phyloP scores from a whole-genome alignment of 192 early-diverging fungal species.

The Podila horticola region DNA sequence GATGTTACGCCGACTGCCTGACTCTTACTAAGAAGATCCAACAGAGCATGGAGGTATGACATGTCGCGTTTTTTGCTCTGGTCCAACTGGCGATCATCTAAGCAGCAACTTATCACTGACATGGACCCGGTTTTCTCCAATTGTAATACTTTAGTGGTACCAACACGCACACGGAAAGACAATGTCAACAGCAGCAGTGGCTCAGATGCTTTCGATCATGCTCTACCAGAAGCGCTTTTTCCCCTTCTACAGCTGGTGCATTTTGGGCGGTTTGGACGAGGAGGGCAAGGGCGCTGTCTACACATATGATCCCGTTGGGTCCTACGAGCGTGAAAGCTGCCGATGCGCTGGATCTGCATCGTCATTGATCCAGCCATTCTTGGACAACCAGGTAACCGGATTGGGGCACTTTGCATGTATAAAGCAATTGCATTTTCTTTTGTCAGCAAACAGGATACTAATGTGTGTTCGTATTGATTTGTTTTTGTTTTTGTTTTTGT shows the following conservation, averaged over 20 bases:
- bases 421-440: conserved; percentile 1
- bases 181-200: conserved; percentile 88
- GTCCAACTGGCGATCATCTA: not conserved
- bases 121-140: not conserved
- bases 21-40: conserved; percentile 84
- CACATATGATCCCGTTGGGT: conserved; percentile 94
- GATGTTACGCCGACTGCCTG: conserved; percentile 90
- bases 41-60: conserved; percentile 85
- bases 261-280: conserved; percentile 90
- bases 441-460: not conserved
- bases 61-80: not conserved
- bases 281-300: conserved; percentile 93
- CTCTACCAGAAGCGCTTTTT: conserved; percentile 96
- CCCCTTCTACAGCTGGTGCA: conserved; percentile 93
- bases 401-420: not conserved
- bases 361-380: conserved; percentile 95
- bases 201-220: conserved; percentile 94
- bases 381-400: conserved; percentile 87
- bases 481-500: not conserved
- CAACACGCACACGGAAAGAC: conserved; percentile 88
- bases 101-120: not conserved
- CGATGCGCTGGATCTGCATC: conserved; percentile 85
- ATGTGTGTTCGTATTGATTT: not conserved
- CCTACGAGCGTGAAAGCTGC: conserved; percentile 81
- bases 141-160: conserved; percentile 76